These are phyloP conservation scores for Cocos nucifera DNA, from an alignment of 176 grass and related monocot species.

Conservation along the genomic window DNA sequence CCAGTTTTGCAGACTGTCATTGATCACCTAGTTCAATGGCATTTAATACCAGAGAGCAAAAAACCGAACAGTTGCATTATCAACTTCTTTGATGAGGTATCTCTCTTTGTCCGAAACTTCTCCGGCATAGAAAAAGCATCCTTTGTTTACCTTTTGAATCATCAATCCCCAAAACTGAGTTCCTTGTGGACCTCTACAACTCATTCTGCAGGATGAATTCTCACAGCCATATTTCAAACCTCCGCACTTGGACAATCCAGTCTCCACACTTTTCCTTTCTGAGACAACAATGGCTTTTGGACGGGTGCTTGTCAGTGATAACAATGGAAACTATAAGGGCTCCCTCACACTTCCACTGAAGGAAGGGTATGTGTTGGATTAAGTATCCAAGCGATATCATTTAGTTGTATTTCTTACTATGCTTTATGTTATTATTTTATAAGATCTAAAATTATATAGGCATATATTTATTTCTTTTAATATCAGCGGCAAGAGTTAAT, in stretches of 20 bases:
- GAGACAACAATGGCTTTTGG: slow-evolving; percentile 87
- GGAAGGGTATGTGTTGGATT: slow-evolving; percentile 47
- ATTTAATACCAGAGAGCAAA: slow-evolving; percentile 88
- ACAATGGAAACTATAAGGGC: slow-evolving; percentile 93
- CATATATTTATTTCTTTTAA: no score
- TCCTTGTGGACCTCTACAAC: no score
- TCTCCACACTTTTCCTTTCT: slow-evolving; percentile 84
- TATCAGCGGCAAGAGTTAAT: no score
- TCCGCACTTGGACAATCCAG: slow-evolving; percentile 93
- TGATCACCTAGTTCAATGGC: slow-evolving; percentile 94
- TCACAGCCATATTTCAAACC: slow-evolving; percentile 97
- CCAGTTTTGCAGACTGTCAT: slow-evolving; percentile 72
- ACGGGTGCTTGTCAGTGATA: slow-evolving; percentile 76
- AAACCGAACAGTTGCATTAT: slow-evolving; percentile 94
- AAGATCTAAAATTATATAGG: no score
- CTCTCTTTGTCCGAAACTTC: not conserved
- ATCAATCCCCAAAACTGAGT: no score
- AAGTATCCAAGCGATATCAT: not conserved
- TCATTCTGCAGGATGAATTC: slow-evolving; percentile 67
- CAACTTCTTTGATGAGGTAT: slow-evolving; percentile 99
- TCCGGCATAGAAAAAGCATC: no score
- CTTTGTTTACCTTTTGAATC: no score
- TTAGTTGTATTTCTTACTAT: no score
- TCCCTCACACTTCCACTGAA: slow-evolving; percentile 75
- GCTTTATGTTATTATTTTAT: no score